Evolutionary conservation across 306 rosid species (phyloP).

Genomic region (Cucurbita pepo): DNA sequence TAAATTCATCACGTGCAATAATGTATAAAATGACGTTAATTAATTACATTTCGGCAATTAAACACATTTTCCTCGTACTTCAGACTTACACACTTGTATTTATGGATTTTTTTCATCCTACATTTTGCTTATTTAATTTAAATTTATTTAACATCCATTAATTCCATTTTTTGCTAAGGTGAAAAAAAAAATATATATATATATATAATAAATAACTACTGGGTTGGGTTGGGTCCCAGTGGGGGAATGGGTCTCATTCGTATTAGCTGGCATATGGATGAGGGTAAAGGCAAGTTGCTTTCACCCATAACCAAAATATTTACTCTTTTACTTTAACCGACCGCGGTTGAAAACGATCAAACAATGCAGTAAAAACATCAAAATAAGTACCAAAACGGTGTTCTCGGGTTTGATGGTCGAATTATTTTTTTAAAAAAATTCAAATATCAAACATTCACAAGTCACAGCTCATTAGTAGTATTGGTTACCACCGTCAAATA

Average conservation of each 20-base stretch:
- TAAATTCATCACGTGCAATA: background rate
- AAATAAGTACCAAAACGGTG: too few relatives aligned
- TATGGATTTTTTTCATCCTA: background rate
- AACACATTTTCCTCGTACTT: background rate
- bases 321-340: background rate
- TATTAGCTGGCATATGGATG: background rate
- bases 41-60: background rate
- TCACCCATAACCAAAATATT: background rate
- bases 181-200: too few relatives aligned
- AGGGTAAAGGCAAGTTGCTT: slow-evolving; percentile 2
- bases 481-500: too few relatives aligned
- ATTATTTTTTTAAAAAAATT: too few relatives aligned
- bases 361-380: background rate
- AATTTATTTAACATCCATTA: background rate
- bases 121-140: background rate
- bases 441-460: too few relatives aligned
- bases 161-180: background rate
- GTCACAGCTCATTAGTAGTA: too few relatives aligned
- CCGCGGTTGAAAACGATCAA: background rate
- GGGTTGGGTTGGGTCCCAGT: background rate
- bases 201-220: background rate
- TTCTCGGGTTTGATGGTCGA: too few relatives aligned
- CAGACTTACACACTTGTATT: background rate
- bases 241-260: background rate
- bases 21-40: background rate